Percentiles rank a stretch among this genome's conserved stretches.
Evolutionary conservation across 805 yeast genomes (phyloP).

Genomic region (Metschnikowia kunwiensis): DNA sequence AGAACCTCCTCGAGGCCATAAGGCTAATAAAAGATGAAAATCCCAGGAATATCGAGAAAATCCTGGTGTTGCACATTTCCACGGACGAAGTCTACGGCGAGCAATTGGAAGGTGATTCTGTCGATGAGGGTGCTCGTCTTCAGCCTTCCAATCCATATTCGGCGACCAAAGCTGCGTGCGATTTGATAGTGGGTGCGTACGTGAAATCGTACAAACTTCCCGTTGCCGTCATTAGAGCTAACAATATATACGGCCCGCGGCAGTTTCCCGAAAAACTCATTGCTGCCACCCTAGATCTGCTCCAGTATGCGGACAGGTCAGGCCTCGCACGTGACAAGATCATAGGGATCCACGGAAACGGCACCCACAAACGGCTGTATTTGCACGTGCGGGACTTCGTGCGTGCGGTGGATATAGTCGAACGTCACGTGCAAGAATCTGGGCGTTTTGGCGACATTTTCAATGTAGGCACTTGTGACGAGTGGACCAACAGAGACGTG

Average conservation of each 20-base stretch:
- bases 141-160: constrained; percentile 56
- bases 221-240: constrained; percentile 42
- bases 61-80: constrained; percentile 40
- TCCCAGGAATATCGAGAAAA: constrained; percentile 1
- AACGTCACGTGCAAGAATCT: constrained; percentile 11
- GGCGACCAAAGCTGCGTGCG: constrained; percentile 55
- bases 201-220: constrained; percentile 42
- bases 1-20: constrained; percentile 43
- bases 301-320: neutral
- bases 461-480: constrained; percentile 20
- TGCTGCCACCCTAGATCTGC: constrained; percentile 23
- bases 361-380: constrained; percentile 42
- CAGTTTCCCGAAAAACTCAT: constrained; percentile 56
- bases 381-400: constrained; percentile 43
- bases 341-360: constrained; percentile 48
- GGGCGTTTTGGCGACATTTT: constrained; percentile 23
- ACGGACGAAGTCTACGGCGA: constrained; percentile 64
- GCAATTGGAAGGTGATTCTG: constrained; percentile 17
- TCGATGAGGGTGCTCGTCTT: constrained; percentile 36
- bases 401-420: constrained; percentile 34
- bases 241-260: constrained; percentile 52
- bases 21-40: constrained; percentile 16
- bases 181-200: constrained; percentile 47
- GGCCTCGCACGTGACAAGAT: constrained; percentile 12
- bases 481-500: constrained; percentile 19